Evolutionary conservation across 1,284 basidiomycete species (phyloP).

Genomic region (Leccinum huronense): DNA sequence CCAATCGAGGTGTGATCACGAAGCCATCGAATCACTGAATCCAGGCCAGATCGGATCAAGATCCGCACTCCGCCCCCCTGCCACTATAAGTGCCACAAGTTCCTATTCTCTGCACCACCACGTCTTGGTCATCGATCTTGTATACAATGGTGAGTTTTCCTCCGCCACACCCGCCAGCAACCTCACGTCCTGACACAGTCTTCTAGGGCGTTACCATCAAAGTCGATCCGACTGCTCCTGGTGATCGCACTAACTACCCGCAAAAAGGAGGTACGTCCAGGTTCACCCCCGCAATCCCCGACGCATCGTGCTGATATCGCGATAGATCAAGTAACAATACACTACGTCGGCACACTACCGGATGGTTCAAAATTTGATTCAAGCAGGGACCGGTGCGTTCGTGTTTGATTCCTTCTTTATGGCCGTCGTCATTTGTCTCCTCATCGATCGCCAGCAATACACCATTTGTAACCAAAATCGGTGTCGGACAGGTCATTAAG

Average conservation of each 20-base stretch:
- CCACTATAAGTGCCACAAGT: conserved; percentile 51
- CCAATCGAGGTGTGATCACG: conserved; percentile 22
- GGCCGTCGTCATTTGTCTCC: conserved; percentile 10
- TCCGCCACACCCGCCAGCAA: background rate
- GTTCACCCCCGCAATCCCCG: conserved; percentile 1
- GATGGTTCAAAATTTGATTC: conserved; percentile 71
- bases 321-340: conserved; percentile 58
- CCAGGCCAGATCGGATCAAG: conserved; percentile 56
- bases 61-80: conserved; percentile 61
- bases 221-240: conserved; percentile 33
- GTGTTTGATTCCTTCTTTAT: background rate
- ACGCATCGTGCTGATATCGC: conserved; percentile 21
- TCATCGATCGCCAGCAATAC: conserved; percentile 39
- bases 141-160: conserved; percentile 32
- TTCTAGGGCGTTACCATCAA: conserved; percentile 41
- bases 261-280: conserved; percentile 44
- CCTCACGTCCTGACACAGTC: conserved; percentile 2
- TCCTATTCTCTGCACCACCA: conserved; percentile 37
- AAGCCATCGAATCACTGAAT: conserved; percentile 11
- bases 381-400: conserved; percentile 62
- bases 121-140: conserved; percentile 36
- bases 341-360: conserved; percentile 68
- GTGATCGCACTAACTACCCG: conserved; percentile 49
- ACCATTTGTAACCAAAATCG: conserved; percentile 77
- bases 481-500: conserved; percentile 78